A percentile compares a stretch with the other conserved stretches of the same genome.
These are phyloP conservation scores for Pharus latifolius DNA, from an alignment of 176 grass and related monocot species.

Conservation along the genomic window DNA sequence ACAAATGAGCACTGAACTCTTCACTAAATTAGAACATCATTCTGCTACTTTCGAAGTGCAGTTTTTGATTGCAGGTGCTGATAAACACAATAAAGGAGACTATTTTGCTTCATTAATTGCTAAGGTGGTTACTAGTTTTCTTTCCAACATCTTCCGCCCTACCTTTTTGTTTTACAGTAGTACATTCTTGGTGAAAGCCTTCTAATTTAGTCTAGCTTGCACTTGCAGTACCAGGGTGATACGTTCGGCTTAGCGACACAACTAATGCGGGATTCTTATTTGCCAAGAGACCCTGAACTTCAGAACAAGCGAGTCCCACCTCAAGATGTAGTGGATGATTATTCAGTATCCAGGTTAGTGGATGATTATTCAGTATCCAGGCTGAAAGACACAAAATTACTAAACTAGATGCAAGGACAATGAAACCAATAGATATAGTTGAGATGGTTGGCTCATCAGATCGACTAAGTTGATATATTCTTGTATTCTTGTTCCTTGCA, in stretches of 20 bases:
- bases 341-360: slow-evolving; percentile 20
- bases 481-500: neutral
- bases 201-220: slow-evolving; percentile 4
- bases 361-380: neutral
- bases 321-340: slow-evolving; percentile 33
- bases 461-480: too few relatives aligned
- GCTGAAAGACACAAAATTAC: too few relatives aligned
- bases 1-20: slow-evolving; percentile 15
- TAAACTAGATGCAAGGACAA: neutral
- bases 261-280: slow-evolving; percentile 26
- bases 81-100: slow-evolving; percentile 67
- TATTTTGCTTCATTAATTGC: slow-evolving; percentile 73
- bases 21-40: neutral
- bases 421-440: neutral
- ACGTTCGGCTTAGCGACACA: slow-evolving; percentile 28
- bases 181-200: neutral
- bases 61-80: slow-evolving; percentile 69
- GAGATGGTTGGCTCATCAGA: too few relatives aligned
- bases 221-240: slow-evolving; percentile 42
- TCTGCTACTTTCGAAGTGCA: slow-evolving; percentile 21
- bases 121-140: slow-evolving; percentile 36
- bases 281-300: slow-evolving; percentile 20
- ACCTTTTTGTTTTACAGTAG: neutral
- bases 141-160: neutral
- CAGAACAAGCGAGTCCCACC: slow-evolving; percentile 12